Evolutionary conservation across 2,329 filamentous ascomycete species (phyloP), one percentile per base, ranked within the genome.

Genomic region (Colletotrichum sp.): DNA sequence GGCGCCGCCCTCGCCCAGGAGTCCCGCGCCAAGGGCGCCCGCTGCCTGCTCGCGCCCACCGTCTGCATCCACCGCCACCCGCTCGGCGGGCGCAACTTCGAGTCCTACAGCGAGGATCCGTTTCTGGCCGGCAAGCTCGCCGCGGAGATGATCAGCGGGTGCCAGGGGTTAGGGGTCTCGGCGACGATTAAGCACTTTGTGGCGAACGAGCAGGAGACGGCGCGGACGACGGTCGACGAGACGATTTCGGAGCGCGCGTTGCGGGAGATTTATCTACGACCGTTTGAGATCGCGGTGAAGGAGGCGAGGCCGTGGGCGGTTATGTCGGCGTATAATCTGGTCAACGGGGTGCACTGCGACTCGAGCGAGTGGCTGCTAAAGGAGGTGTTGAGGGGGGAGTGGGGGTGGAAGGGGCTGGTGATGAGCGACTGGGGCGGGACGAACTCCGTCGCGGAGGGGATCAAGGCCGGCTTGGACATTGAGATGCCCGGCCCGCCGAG

Each of bases 401-500:
- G 95, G 6, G 94, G 93, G 6, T 96, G 96, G 81, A 93, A 95
- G 83, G 94, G 94, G 0, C 95, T 94, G 70, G 90, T 95, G 8
- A 93, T 95, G 85, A 96, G 82, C 3, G 87, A 88, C 74, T 87
- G 94, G 94, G 88, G 95, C 7, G 94, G 94, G 2, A 94, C 96
- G 82, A 89, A 93, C 70, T 92, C 92, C 22, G 94, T 95, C 27
- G 93, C 96, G 7, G 91, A 90, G 19, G 93, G 90, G 78, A 93
- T 94, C 13, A 85, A 96, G 8, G 93, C 94, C 44, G 95, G 95
- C 3, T 87, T 97, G 11, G 95, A 97, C 77, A 90, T 90, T 81
- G 91, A 89, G 30, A 91, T 90, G 83, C 90, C 90, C 75, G 94
- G 94, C 2, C 70, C 74, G 28, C 71, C 74, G n/a, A 59, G 76